These are phyloP conservation scores for Circinella umbellata DNA, from an alignment of 371 early-diverging fungal genomes.

Conservation along the genomic window DNA sequence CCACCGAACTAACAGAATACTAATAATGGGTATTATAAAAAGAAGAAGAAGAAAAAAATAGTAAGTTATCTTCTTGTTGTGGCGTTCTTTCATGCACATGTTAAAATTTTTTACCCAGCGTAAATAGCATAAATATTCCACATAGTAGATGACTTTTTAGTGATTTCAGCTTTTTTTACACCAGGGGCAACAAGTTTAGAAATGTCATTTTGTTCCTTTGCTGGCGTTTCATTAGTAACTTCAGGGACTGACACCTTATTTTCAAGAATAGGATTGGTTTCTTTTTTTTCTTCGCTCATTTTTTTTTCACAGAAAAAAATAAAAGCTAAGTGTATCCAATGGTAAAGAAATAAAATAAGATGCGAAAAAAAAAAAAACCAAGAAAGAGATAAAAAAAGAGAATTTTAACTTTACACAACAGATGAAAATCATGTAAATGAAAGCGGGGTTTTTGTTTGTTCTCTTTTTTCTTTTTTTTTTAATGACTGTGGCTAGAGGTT, in stretches of 20 bases:
- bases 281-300: background rate
- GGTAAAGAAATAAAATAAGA: too few relatives aligned
- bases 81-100: background rate
- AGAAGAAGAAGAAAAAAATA: too few relatives aligned
- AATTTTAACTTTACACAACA: too few relatives aligned
- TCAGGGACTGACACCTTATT: background rate
- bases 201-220: background rate
- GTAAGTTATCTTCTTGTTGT: too few relatives aligned
- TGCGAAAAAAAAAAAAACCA: too few relatives aligned
- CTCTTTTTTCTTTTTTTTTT: background rate
- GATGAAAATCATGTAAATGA: background rate
- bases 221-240: background rate
- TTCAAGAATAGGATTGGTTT: background rate
- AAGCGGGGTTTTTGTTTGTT: background rate
- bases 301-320: background rate
- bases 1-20: constrained; percentile 15
- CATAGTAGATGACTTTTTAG: background rate
- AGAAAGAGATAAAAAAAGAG: too few relatives aligned
- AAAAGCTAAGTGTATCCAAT: background rate
- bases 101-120: constrained; percentile 4
- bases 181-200: constrained; percentile 10
- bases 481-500: background rate
- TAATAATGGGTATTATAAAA: background rate
- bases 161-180: constrained; percentile 14
- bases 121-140: constrained; percentile 13